Conservation (phyloP, 2,329 filamentous ascomycete genomes). For the Aspergillus novofumigatus region DNA sequence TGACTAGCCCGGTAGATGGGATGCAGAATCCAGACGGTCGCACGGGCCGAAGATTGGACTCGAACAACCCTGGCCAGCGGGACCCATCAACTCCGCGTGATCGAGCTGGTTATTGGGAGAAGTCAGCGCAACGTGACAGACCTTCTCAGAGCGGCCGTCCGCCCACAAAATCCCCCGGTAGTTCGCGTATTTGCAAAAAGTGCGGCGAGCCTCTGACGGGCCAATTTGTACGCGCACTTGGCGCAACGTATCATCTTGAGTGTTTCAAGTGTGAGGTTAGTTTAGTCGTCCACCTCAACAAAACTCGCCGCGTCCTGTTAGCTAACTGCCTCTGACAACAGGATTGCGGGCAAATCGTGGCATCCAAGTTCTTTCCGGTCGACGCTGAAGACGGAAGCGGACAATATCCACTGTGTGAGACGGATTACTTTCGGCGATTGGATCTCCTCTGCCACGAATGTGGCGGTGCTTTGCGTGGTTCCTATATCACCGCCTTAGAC, state of each 20-base stretch:
- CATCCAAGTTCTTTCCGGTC: constrained; percentile 97
- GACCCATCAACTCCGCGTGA: constrained; percentile 25
- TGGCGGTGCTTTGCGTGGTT: constrained; percentile 85
- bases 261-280: constrained; percentile 95
- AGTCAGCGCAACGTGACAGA: constrained; percentile 32
- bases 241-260: constrained; percentile 92
- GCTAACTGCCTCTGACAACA: constrained; percentile 39
- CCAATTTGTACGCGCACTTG: constrained; percentile 91
- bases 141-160: constrained; percentile 34
- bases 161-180: constrained; percentile 34
- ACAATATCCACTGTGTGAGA: constrained; percentile 96
- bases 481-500: constrained; percentile 95
- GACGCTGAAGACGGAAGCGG: constrained; percentile 77
- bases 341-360: constrained; percentile 96
- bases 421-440: constrained; percentile 90
- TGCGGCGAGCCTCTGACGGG: constrained; percentile 84
- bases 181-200: constrained; percentile 67
- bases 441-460: constrained; percentile 89
- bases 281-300: constrained; percentile 15
- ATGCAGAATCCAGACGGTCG: constrained; percentile 27
- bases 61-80: constrained; percentile 16
- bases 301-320: constrained; percentile 5
- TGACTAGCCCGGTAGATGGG: constrained; percentile 20
- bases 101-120: constrained; percentile 29
- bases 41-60: constrained; percentile 28